Evolutionary conservation across 2,329 filamentous ascomycete genomes (phyloP), one percentile per base, ranked within the genome.

Genomic region (Aspergillus sp.): DNA sequence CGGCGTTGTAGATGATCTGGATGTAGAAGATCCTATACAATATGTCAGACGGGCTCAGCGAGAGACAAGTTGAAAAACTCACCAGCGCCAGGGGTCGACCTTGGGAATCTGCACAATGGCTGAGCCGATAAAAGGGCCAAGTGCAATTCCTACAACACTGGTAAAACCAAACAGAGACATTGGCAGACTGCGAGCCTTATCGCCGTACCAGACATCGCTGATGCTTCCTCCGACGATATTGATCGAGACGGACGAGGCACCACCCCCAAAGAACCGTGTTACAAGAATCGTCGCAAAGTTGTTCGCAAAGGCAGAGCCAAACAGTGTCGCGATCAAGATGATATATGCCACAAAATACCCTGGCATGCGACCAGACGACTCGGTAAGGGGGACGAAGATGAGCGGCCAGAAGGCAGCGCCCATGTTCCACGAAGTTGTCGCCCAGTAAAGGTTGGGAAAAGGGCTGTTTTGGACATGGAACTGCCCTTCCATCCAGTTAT

Each of bases 221-320:
- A 73, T 72, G 52, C 68, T 73, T 1, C 71, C 71, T 3, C 70
- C 71, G 8, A 73, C 71, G 11, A 73, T 73, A 47, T 79, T 79
- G 39, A 77, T 77, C 1, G 76, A 70, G 2, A 78, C 73, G 0
- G 75, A 77, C 1, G 76, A 76, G 23, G 72, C 75, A 2, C 77
- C 74, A 2, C 78, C 78, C 3, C 75, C 75, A 37, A 80, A 75
- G 52, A 79, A 76, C 0, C 78, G 70, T 2, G 75, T 77, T 0
- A 79, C 68, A 2, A 80, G 71, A 3, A 80, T 59, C 0, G 78
- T 79, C 0, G 78, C 77, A 52, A 77, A 79, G 52, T 80, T 80
- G 4, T 72, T 67, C 2, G 78, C 77, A 35, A 79, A 69, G 0
- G 75, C 76, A 19, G 76, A 77, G 4, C 73, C 72, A 40, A 80